phyloP scores from a whole-genome alignment of 164 flowering plant genomes.

The Brasenia schreberi region DNA sequence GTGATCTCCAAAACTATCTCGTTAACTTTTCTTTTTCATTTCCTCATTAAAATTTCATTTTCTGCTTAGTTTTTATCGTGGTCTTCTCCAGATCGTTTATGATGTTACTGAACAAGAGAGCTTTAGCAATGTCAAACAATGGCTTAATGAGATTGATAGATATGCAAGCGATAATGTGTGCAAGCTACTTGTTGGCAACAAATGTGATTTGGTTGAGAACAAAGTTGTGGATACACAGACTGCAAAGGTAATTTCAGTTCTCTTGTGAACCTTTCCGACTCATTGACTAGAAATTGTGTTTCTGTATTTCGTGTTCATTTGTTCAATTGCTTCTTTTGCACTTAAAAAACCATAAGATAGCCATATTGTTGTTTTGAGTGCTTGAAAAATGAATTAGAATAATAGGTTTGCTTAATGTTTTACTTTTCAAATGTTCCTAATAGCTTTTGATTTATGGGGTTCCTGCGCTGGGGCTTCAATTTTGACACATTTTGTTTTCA shows the following conservation, averaged over 20 bases:
- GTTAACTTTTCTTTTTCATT: too few relatives aligned
- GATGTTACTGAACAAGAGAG: conserved; percentile 63
- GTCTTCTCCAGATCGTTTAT: conserved; percentile 33
- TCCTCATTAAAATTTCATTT: too few relatives aligned
- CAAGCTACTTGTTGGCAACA: conserved; percentile 59
- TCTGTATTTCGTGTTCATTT: not conserved
- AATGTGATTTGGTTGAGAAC: conserved; percentile 50
- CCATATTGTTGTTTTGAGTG: too few relatives aligned
- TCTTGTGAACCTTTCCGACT: not conserved
- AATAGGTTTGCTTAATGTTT: too few relatives aligned
- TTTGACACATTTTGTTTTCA: not conserved
- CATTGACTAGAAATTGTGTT: not conserved
- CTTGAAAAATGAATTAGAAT: too few relatives aligned
- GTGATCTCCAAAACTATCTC: too few relatives aligned
- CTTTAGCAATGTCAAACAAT: conserved; percentile 58
- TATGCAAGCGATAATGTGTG: conserved; percentile 53
- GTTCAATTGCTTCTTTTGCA: not conserved
- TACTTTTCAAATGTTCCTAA: too few relatives aligned
- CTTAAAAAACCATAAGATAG: too few relatives aligned
- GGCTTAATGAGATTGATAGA: conserved; percentile 58
- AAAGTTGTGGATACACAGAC: conserved; percentile 41
- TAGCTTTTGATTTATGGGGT: too few relatives aligned
- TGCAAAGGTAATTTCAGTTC: conserved; percentile 26
- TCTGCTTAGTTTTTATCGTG: not conserved
- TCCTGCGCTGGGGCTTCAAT: too few relatives aligned